These are phyloP conservation scores for Fomitopsis betulina DNA, from an alignment of 1,284 basidiomycete genomes.

Conservation along the genomic window DNA sequence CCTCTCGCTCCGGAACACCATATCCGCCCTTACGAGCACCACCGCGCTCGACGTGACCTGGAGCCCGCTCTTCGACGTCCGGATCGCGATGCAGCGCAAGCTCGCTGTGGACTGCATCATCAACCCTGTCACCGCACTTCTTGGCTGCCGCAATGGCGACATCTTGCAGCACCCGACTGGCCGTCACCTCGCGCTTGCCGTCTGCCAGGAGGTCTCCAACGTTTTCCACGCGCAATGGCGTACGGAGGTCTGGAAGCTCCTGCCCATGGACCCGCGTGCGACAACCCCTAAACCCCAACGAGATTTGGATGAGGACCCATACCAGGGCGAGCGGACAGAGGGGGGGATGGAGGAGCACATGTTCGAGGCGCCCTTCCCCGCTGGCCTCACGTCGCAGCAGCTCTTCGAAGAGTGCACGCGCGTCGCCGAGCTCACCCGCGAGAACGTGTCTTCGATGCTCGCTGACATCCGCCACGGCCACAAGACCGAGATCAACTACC, in stretches of 20 bases:
- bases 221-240: slow-evolving; percentile 52
- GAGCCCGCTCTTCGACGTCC: slow-evolving; percentile 67
- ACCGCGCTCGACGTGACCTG: slow-evolving; percentile 60
- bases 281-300: neutral
- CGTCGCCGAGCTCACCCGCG: slow-evolving; percentile 50
- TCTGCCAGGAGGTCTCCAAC: slow-evolving; percentile 59
- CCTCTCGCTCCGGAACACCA: slow-evolving; percentile 61
- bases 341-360: slow-evolving; percentile 1
- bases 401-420: slow-evolving; percentile 50
- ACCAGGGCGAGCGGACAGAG: slow-evolving; percentile 14
- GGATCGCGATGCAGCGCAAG: slow-evolving; percentile 76
- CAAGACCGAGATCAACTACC: slow-evolving; percentile 74
- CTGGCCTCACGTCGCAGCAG: slow-evolving; percentile 34
- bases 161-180: slow-evolving; percentile 46
- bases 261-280: slow-evolving; percentile 16
- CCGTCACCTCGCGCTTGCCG: slow-evolving; percentile 33
- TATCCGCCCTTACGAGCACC: slow-evolving; percentile 59
- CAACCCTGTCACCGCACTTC: slow-evolving; percentile 85
- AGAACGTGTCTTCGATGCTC: slow-evolving; percentile 79
- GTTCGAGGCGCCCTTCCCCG: slow-evolving; percentile 29
- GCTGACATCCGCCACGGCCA: slow-evolving; percentile 57
- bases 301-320: neutral
- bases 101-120: slow-evolving; percentile 83
- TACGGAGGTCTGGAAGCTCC: slow-evolving; percentile 30
- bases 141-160: slow-evolving; percentile 80